Conservation (phyloP, 2,329 filamentous ascomycete genomes). For the Onygenales sp. region DNA sequence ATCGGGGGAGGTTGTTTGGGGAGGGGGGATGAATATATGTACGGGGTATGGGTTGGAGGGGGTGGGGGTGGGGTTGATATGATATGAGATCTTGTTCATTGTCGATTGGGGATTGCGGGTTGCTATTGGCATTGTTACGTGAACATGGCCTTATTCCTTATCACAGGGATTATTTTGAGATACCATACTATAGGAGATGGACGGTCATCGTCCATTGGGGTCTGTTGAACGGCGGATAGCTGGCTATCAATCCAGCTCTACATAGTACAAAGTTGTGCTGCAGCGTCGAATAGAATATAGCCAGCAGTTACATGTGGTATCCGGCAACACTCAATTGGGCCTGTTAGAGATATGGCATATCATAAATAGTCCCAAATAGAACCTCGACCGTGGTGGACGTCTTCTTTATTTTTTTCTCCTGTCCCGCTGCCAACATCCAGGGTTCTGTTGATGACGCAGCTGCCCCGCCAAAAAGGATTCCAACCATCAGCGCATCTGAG, state of each 20-base stretch:
- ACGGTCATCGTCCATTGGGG: too few species aligned
- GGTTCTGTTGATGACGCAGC: slow-evolving; percentile 1
- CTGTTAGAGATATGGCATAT: too few species aligned
- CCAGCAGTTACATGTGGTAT: too few species aligned
- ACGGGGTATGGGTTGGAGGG: not conserved
- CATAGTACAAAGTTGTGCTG: too few species aligned
- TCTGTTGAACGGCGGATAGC: too few species aligned
- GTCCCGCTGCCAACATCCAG: not conserved
- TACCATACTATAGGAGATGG: too few species aligned
- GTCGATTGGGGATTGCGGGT: not conserved
- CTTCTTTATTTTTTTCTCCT: not conserved
- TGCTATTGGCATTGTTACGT: not conserved
- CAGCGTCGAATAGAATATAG: too few species aligned
- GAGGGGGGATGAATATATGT: not conserved
- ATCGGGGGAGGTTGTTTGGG: slow-evolving; percentile 60
- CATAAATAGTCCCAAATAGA: not conserved
- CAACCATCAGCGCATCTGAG: not conserved
- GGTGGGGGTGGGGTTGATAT: not conserved
- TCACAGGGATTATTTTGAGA: too few species aligned
- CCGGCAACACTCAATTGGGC: too few species aligned
- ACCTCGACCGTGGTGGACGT: not conserved
- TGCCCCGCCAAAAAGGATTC: slow-evolving; percentile 4
- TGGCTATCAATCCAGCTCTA: too few species aligned
- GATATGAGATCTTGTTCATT: not conserved
- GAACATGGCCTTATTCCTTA: not conserved